Percentiles rank a stretch among this genome's conserved stretches.
phyloP scores from a whole-genome alignment of 2,329 filamentous ascomycete genomes.

The Exophiala sideris region DNA sequence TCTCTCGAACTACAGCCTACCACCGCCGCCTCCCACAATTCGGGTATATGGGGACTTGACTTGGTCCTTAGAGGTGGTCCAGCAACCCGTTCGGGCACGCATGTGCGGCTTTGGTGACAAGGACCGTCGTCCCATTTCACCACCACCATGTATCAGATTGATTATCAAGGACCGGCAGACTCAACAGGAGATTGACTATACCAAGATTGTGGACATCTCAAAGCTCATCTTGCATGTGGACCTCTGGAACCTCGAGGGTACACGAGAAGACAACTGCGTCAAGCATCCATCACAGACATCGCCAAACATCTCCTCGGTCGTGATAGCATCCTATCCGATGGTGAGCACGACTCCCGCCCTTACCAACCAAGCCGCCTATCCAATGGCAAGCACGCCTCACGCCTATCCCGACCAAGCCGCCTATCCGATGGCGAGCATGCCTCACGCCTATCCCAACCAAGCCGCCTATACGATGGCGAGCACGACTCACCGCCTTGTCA shows the following conservation, averaged over 20 bases:
- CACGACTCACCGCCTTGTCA: not conserved
- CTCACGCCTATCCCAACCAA: not conserved
- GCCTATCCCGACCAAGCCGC: not conserved
- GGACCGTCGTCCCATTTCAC: constrained; percentile 94
- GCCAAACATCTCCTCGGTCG: constrained; percentile 19
- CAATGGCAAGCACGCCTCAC: too few relatives aligned
- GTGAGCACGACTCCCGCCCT: too few relatives aligned
- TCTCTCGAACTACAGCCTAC: constrained; percentile 17
- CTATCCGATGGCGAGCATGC: not conserved
- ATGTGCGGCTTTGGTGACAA: constrained; percentile 99
- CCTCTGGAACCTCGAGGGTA: constrained; percentile 61
- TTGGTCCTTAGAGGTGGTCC: constrained; percentile 71
- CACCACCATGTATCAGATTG: constrained; percentile 84
- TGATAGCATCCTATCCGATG: constrained; percentile 8
- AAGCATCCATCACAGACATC: constrained; percentile 43
- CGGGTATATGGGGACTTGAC: constrained; percentile 43
- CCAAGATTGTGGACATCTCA: constrained; percentile 63
- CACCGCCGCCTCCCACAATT: constrained; percentile 38
- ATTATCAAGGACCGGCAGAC: constrained; percentile 72
- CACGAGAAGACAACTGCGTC: constrained; percentile 65
- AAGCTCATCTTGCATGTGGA: constrained; percentile 69
- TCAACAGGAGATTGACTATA: constrained; percentile 77
- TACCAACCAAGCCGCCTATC: not conserved
- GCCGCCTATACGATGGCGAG: not conserved
- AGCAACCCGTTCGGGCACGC: constrained; percentile 87